Evolutionary conservation across 495 filamentous ascomycete genomes (phyloP).

Genomic region (Aspergillus haitiensis): DNA sequence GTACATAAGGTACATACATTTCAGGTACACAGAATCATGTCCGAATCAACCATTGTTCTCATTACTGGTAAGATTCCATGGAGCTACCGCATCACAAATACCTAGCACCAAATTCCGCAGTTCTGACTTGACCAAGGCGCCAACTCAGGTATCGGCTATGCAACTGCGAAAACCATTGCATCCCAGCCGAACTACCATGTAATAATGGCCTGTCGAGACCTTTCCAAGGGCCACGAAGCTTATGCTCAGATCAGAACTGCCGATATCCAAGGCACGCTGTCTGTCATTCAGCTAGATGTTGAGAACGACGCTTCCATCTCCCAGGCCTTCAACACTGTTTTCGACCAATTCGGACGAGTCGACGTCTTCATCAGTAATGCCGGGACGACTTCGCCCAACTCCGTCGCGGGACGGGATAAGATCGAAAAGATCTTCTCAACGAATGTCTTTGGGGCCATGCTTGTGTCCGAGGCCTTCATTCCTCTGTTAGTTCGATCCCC

Average conservation of each 20-base stretch:
- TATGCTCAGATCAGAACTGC: background rate
- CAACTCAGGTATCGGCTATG: constrained; percentile 15
- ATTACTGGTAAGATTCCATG: no score
- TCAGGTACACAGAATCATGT: no score
- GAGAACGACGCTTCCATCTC: constrained; percentile 26
- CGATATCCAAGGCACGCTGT: constrained; percentile 15
- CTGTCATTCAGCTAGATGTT: constrained; percentile 35
- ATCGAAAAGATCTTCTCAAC: constrained; percentile 23
- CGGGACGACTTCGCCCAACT: constrained; percentile 6
- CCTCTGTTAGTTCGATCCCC: constrained; percentile 37
- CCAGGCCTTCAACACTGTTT: constrained; percentile 25
- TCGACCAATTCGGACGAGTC: constrained; percentile 29
- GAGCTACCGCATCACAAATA: no score
- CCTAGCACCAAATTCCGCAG: background rate
- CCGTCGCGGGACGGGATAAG: background rate
- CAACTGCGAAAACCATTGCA: constrained; percentile 21
- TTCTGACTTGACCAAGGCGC: constrained; percentile 1
- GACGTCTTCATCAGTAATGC: constrained; percentile 38
- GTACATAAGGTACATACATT: no score
- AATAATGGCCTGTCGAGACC: constrained; percentile 14
- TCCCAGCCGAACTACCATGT: constrained; percentile 10
- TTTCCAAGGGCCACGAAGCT: constrained; percentile 1
- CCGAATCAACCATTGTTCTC: no score
- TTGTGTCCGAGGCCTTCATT: constrained; percentile 35
- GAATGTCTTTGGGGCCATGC: constrained; percentile 33